A percentile compares a stretch with the other conserved stretches of the same genome.
These are phyloP conservation scores for Colletotrichum cereale DNA, from an alignment of 2,329 filamentous ascomycete genomes.

Conservation along the genomic window DNA sequence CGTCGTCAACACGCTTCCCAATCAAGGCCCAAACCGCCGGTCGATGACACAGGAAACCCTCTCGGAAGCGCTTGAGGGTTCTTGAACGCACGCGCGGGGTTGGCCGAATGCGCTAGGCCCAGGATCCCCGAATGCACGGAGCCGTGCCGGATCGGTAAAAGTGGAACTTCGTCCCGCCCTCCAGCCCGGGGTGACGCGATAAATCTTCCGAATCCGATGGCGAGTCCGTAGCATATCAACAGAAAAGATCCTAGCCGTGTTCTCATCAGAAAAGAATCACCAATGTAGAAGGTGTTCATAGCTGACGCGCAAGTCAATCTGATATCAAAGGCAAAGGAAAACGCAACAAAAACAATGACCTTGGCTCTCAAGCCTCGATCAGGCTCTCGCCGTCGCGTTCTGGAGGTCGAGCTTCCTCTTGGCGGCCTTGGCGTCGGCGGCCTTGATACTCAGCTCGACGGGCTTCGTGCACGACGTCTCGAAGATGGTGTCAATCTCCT, in stretches of 20 bases:
- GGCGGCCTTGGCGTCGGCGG: conserved; percentile 37
- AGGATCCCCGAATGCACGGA: neutral
- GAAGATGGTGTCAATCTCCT: conserved; percentile 71
- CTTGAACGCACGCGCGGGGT: too few species aligned
- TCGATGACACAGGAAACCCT: neutral
- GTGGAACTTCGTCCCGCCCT: neutral
- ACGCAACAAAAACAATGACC: neutral
- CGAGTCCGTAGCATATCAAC: neutral
- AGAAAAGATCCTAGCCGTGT: neutral
- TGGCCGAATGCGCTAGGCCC: neutral
- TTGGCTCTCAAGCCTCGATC: too few species aligned
- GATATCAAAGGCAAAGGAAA: neutral
- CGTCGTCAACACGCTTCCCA: neutral
- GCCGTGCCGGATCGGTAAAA: neutral
- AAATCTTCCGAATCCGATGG: neutral
- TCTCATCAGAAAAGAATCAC: neutral
- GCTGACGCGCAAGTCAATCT: neutral
- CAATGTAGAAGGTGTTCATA: neutral
- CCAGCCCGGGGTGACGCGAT: neutral
- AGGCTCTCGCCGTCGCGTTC: neutral
- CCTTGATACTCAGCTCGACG: conserved; percentile 40
- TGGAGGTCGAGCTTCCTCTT: conserved; percentile 29
- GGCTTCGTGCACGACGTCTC: conserved; percentile 36
- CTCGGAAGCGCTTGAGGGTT: neutral
- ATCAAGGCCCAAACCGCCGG: neutral